A percentile compares a stretch with the other conserved stretches of the same genome.
Conservation (phyloP, 208 protist species). For the Hexamita inflata region DNA sequence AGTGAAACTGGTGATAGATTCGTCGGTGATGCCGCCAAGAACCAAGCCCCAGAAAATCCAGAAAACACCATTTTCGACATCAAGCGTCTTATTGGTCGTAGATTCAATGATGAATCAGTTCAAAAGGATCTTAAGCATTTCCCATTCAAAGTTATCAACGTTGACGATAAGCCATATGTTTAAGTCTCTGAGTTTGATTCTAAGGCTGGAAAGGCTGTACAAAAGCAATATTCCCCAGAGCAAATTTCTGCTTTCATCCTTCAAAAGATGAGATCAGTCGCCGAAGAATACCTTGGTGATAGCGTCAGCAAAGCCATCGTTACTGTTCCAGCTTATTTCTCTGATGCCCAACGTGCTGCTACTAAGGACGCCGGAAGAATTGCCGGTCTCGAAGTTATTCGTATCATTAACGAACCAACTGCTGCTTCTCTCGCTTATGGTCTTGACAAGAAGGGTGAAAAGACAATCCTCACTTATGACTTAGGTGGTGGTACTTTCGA, state of each 20-base stretch:
- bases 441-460: slow-evolving; percentile 39
- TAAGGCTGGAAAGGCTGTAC: background rate
- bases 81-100: slow-evolving; percentile 68
- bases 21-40: slow-evolving; percentile 61
- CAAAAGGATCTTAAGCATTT: slow-evolving; percentile 52
- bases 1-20: slow-evolving; percentile 58
- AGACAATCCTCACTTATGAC: slow-evolving; percentile 75
- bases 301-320: slow-evolving; percentile 36
- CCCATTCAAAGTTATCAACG: slow-evolving; percentile 64
- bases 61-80: slow-evolving; percentile 73
- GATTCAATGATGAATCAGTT: slow-evolving; percentile 52
- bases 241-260: slow-evolving; percentile 44
- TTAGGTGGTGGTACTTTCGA: slow-evolving; percentile 69
- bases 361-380: slow-evolving; percentile 73
- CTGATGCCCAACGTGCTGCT: slow-evolving; percentile 71
- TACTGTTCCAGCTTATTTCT: slow-evolving; percentile 80
- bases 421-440: slow-evolving; percentile 92
- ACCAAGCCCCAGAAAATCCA: slow-evolving; percentile 66
- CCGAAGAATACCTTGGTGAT: slow-evolving; percentile 43
- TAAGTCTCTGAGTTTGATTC: slow-evolving; percentile 33
- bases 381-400: slow-evolving; percentile 75
- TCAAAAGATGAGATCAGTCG: slow-evolving; percentile 42
- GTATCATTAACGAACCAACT: slow-evolving; percentile 99
- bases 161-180: slow-evolving; percentile 53
- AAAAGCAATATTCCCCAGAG: slow-evolving; percentile 38